Conservation (phyloP, 305 asterid genomes). For the Fraxinus platypoda region DNA sequence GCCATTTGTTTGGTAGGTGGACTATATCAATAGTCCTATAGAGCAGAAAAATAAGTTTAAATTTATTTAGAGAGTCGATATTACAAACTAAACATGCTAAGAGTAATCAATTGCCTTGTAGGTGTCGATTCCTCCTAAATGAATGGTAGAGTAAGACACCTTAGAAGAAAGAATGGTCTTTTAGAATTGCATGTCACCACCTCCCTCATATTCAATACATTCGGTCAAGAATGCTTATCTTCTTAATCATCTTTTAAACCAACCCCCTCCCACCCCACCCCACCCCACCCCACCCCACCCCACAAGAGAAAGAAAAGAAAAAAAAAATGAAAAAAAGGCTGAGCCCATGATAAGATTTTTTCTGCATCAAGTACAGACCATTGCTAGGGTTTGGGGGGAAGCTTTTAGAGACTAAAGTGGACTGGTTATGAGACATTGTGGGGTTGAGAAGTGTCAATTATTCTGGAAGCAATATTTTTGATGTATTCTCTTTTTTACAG, state of each 20-base stretch:
- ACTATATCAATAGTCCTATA: neutral
- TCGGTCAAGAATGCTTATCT: neutral
- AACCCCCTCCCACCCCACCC: neutral
- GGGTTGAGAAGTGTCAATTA: constrained; percentile 26
- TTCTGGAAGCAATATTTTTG: constrained; percentile 21
- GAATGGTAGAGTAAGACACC: neutral
- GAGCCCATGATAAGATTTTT: neutral
- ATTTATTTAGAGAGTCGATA: neutral
- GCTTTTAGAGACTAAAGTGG: neutral
- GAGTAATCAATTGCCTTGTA: neutral
- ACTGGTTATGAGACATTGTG: constrained; percentile 6
- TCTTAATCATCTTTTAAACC: neutral
- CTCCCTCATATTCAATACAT: neutral
- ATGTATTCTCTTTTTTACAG: constrained; percentile 18
- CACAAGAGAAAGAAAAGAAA: neutral
- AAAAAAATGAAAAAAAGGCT: neutral
- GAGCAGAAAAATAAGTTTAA: neutral
- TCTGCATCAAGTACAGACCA: neutral
- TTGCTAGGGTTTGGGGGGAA: neutral
- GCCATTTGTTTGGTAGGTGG: neutral
- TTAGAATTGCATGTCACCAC: neutral
- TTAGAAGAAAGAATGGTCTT: neutral
- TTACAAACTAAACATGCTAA: neutral
- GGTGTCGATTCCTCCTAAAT: neutral
- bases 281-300: neutral